Base-by-base conservation (phyloP, 2,329 filamentous ascomycete genomes). In the Fusarium mangiferae region DNA sequence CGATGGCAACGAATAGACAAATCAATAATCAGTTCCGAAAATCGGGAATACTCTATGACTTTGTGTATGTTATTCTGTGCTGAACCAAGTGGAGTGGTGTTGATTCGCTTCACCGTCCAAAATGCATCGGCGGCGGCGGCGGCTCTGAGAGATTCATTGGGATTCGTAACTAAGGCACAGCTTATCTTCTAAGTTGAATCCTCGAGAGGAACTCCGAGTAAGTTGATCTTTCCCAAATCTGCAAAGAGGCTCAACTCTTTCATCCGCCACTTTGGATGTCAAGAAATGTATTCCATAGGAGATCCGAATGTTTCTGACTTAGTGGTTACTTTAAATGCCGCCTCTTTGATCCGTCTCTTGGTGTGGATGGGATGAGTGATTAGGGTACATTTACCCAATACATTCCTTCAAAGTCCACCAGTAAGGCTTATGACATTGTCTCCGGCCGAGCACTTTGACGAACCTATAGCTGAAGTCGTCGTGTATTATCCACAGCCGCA, bases 21-120 rank as follows among this genome's bases (percentile, higher is more conserved):
- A 35, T 48, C 28, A 48, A 22, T 36, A 36, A 46, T 51, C 54
- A 64, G 36, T 41, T 58, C 70, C 68, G 59, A 17, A 75, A 60
- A 59, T 54, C 33, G 44, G 60, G 59, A 66, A 62, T 44, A 58
- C 36, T 59, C 39, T 38, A 62, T 52, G 44, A 38, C 35, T 38
- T 65, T 38, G 41, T 49, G 55, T 44, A 62, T 64, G 72, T 41
- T 24, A 55, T 15, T 30, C 17, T 49, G 28, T 39, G 33, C 46
- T 38, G 64, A 57, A 67, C 10, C n/a, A 36, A 59, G 28, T 41
- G 28, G 41, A n/a, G 45, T 54, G 33, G 30, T 44, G 14, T 45
- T 45, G 24, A 48, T 54, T 38, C 20, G 33, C 41, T 28, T 39
- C 44, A 42, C 33, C 38, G 18, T 28, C 24, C 36, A 49, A 62